Evolutionary conservation across 306 rosid genomes (phyloP), one percentile per base, ranked within the genome.

Genomic region (Prosopis cineraria): DNA sequence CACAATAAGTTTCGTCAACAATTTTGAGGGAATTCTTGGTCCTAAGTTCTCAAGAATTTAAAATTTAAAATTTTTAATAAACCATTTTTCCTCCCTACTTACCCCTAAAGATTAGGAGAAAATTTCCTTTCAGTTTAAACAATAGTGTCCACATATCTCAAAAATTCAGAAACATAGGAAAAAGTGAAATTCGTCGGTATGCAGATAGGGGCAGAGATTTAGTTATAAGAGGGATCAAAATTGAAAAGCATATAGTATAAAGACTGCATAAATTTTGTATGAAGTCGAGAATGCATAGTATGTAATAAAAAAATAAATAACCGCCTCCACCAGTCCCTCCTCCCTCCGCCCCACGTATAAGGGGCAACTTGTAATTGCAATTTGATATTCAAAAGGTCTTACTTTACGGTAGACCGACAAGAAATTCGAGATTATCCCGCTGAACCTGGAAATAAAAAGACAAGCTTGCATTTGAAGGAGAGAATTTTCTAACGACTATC

Each of bases 401-500:
- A 30, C 48, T 19, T 10, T 27, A 16, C 44, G 33, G 14, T 30
- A 59, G 59, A 62, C 68, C 69, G 77, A 55, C 68, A 36, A 77
- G 22, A 31, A 43, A 66, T 56, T 45, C 6, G 29, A 82, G 8
- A 78, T 16, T 56, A 68, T 36, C 52, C 30, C 45, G 13, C 7
- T 43, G 53, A 72, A 58, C 24, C 60, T 0, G 10, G 13, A 6
- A 52, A 24, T n/a, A 47, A 19, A 48, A 25, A 5, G 29, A 71
- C 27, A 7, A 44, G 34, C 30, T 52, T 7, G 66, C 22, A 34
- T 33, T 72, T 72, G 48, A 56, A 43, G 36, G 30, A 7, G 72
- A 67, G 50, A 67, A 40, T 39, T 43, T 25, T 8, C 39, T 31
- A 78, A 72, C 58, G 25, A 66, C 16, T 36, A 67, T 73, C 25